phyloP scores from a whole-genome alignment of 257 asterid genomes.

The Solanum ossicruentum region DNA sequence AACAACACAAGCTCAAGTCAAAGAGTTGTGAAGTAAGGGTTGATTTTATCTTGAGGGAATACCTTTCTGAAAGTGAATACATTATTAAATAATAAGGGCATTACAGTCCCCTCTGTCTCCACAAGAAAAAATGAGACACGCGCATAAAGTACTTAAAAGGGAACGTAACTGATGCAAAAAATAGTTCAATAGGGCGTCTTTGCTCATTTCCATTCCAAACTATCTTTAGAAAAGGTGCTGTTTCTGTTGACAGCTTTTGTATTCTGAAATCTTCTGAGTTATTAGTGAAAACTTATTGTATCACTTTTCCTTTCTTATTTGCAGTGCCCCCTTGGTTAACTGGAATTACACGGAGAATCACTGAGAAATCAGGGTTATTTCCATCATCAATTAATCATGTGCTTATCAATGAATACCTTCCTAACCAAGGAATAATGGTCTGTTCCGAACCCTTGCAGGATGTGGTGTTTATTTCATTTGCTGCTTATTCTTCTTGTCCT shows the following conservation, averaged over 20 bases:
- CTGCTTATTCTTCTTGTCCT: not conserved
- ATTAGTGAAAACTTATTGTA: not conserved
- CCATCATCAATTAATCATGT: slow-evolving; percentile 87
- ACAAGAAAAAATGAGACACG: not conserved
- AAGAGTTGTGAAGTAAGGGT: too few relatives aligned
- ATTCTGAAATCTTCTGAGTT: not conserved
- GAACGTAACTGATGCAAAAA: not conserved
- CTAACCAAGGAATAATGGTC: slow-evolving; percentile 93
- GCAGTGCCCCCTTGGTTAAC: slow-evolving; percentile 91
- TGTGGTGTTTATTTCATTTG: not conserved
- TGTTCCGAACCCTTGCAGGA: not conserved
- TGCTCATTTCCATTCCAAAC: not conserved
- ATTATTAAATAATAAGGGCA: too few relatives aligned
- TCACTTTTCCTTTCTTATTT: slow-evolving; percentile 10
- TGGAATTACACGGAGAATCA: slow-evolving; percentile 44
- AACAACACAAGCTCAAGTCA: too few relatives aligned
- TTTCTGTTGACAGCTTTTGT: not conserved
- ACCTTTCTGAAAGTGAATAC: too few relatives aligned
- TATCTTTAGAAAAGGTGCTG: not conserved
- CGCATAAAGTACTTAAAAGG: not conserved
- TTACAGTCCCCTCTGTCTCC: not conserved
- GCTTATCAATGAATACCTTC: slow-evolving; percentile 85
- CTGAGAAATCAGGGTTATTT: slow-evolving; percentile 45
- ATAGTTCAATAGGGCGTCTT: not conserved
- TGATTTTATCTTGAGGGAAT: too few relatives aligned